Evolutionary conservation across 306 rosid genomes (phyloP).

Genomic region (Inga leiocalycina): DNA sequence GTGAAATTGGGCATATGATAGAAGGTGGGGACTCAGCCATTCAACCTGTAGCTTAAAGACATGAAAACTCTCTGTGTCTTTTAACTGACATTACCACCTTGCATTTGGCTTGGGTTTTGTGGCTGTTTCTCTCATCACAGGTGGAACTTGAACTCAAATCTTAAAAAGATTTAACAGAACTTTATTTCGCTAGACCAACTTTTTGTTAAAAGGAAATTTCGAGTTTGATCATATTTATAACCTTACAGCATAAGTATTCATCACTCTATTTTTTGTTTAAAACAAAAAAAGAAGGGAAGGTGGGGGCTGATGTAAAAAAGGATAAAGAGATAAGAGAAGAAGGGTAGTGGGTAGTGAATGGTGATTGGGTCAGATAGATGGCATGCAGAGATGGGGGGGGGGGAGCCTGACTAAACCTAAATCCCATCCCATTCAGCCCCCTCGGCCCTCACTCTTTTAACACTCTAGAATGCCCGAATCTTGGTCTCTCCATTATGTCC

Average conservation of each 20-base stretch:
- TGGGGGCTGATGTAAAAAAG: slow-evolving; percentile 27
- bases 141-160: too few species aligned
- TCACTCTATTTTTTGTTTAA: too few species aligned
- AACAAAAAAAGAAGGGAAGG: background rate
- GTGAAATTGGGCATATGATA: background rate
- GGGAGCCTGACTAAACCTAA: slow-evolving; percentile 60
- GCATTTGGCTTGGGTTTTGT: too few species aligned
- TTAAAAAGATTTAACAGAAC: too few species aligned
- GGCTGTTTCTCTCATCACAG: accelerated
- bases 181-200: too few species aligned
- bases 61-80: too few species aligned
- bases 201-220: too few species aligned
- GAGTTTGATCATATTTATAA: too few species aligned
- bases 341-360: slow-evolving; percentile 50
- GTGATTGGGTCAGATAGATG: slow-evolving; percentile 47
- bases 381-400: slow-evolving; percentile 46
- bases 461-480: slow-evolving; percentile 31
- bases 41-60: too few species aligned
- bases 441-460: background rate
- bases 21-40: background rate
- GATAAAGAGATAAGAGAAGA: slow-evolving; percentile 42
- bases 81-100: too few species aligned
- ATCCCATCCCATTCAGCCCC: slow-evolving; percentile 36
- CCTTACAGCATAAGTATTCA: too few species aligned
- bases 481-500: slow-evolving; percentile 31